Evolutionary conservation across 441 rosid genomes (phyloP), one percentile per base, ranked within the genome.

Genomic region (Syzygium malaccense): DNA sequence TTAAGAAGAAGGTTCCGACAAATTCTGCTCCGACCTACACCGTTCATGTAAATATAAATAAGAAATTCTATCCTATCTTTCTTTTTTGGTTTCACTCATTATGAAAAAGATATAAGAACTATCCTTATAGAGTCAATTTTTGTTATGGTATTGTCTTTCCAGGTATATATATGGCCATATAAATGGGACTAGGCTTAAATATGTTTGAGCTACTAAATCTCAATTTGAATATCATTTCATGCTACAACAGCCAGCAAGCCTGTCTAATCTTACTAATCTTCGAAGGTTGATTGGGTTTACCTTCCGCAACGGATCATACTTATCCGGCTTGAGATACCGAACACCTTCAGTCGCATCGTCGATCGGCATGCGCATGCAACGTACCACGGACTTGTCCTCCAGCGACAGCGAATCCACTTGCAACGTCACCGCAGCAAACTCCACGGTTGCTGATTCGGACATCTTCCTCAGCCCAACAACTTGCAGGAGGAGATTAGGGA

Each of bases 1-100:
- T n/a, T 15, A 88, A 8, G 28, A 88, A 33, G 79, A 88, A 88
- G 60, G 89, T 88, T 56, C 89, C 89, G 56, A 88, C 51, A 41
- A 88, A 88, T 30, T 88, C 87, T 6, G 86, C 86, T 83, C 68
- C 89, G 6, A 54, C 89, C 89, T 83, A 11, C 78, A 2, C 3
- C 3, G 60, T 37, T 19, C 28, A 33, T 71, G 80, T 37, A 71
- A 71, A 71, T 71, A 15, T 20, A 20, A 33, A 68, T 20, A 20
- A 37, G 49, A 71, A 71, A 71, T 13, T 1, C 28, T 5, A 37
- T 37, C 80, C 28, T 18, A 18, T 18, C 78, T 37, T 37, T 71
- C 80, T 33, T 33, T 37, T 20, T 32, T 2, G 78, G 49, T 71
- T 71, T 71, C 28, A 19, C 49, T 71, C 48, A 7, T 8, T 10